Percentiles rank a stretch among this genome's conserved stretches.
Conservation (phyloP, 2,329 filamentous ascomycete species). For the Diaporthe sp. region DNA sequence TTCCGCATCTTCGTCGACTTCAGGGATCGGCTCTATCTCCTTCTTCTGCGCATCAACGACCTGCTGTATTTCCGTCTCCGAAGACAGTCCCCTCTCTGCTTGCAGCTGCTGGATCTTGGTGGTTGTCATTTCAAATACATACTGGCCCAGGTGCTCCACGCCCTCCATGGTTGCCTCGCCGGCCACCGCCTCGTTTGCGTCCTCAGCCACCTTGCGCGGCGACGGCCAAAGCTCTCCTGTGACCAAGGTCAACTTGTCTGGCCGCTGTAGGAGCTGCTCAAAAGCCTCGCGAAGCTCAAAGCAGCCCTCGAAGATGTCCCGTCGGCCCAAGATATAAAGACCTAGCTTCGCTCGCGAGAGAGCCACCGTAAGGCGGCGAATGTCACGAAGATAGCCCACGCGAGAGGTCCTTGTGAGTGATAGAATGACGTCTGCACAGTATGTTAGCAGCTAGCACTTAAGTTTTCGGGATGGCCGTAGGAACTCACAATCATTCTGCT, state of each 20-base stretch:
- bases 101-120: conserved; percentile 66
- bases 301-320: conserved; percentile 89
- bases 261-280: conserved; percentile 79
- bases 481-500: conserved; percentile 96
- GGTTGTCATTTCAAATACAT: conserved; percentile 95
- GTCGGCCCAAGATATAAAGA: conserved; percentile 90
- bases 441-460: conserved; percentile 34
- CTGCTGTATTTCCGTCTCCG: conserved; percentile 45
- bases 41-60: conserved; percentile 43
- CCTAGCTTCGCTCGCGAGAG: conserved; percentile 92
- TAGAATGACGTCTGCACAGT: conserved; percentile 84
- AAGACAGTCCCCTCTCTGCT: conserved; percentile 52
- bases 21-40: conserved; percentile 48
- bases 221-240: conserved; percentile 90
- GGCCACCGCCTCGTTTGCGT: conserved; percentile 62
- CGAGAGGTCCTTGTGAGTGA: conserved; percentile 90
- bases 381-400: conserved; percentile 92
- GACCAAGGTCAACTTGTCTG: conserved; percentile 84
- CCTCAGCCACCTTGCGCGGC: conserved; percentile 62
- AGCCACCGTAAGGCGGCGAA: conserved; percentile 93
- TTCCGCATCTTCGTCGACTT: conserved; percentile 45
- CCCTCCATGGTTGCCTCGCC: conserved; percentile 84
- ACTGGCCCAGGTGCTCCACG: conserved; percentile 94
- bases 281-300: conserved; percentile 92
- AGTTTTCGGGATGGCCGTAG: neutral